A percentile compares a stretch with the other conserved stretches of the same genome.
These are phyloP conservation scores for Candida mesenterica DNA, from an alignment of 1,139 yeast genomes.

Conservation along the genomic window DNA sequence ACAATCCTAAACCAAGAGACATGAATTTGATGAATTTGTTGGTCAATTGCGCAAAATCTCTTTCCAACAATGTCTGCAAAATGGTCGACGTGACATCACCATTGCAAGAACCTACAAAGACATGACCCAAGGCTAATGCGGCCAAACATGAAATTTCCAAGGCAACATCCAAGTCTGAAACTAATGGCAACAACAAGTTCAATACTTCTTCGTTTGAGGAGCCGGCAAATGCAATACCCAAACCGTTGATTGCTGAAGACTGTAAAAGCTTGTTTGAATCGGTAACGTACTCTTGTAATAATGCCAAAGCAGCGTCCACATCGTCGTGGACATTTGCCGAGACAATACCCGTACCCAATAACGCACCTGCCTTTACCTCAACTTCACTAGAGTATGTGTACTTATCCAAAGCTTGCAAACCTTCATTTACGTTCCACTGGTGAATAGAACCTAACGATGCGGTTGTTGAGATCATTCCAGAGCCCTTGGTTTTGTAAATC, in stretches of 20 bases:
- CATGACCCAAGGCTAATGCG: constrained; percentile 89
- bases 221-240: constrained; percentile 95
- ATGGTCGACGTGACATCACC: constrained; percentile 92
- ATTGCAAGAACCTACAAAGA: constrained; percentile 93
- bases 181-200: constrained; percentile 76
- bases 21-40: constrained; percentile 87
- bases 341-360: constrained; percentile 93
- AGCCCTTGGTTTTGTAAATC: constrained; percentile 90
- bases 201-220: constrained; percentile 83
- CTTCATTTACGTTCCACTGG: constrained; percentile 90
- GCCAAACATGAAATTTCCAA: constrained; percentile 84
- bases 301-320: constrained; percentile 86
- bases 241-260: constrained; percentile 82
- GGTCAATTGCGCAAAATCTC: constrained; percentile 72
- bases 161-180: constrained; percentile 72
- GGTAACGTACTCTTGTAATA: constrained; percentile 75
- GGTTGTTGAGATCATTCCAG: constrained; percentile 91
- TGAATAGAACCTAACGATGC: constrained; percentile 89
- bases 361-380: constrained; percentile 93
- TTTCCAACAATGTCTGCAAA: constrained; percentile 84
- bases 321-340: constrained; percentile 95
- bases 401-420: constrained; percentile 86
- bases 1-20: constrained; percentile 88
- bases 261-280: constrained; percentile 55
- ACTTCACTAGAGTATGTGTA: constrained; percentile 83